Evolutionary conservation across 2,329 filamentous ascomycete genomes (phyloP).

Genomic region (Pseudofabraea citricarpa): DNA sequence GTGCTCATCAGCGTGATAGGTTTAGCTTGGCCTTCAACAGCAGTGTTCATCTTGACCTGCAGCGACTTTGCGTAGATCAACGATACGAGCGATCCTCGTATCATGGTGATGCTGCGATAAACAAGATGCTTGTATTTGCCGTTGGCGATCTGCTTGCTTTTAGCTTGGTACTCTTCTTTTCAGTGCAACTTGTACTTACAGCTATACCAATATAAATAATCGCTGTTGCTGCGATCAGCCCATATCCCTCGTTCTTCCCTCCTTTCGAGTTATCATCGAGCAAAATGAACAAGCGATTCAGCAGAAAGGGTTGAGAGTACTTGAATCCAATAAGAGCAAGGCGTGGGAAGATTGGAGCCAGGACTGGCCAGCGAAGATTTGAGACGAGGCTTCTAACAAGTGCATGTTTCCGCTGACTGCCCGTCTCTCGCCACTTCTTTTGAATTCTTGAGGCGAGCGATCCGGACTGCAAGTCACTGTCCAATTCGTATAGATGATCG

Average conservation of each 20-base stretch:
- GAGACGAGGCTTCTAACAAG: constrained; percentile 12
- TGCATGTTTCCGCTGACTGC: not conserved
- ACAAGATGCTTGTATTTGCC: constrained; percentile 30
- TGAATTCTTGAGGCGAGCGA: constrained; percentile 5
- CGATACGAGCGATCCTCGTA: constrained; percentile 24
- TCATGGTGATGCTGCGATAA: constrained; percentile 32
- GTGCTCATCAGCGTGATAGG: constrained; percentile 40
- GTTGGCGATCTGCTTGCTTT: constrained; percentile 9
- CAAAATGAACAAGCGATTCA: constrained; percentile 29
- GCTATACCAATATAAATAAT: constrained; percentile 10
- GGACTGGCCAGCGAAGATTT: constrained; percentile 26
- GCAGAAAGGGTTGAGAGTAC: constrained; percentile 41
- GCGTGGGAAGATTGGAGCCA: constrained; percentile 31
- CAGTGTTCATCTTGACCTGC: constrained; percentile 18
- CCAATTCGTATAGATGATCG: constrained; percentile 30
- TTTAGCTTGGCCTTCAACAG: constrained; percentile 27
- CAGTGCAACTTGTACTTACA: not conserved
- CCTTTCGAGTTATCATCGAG: constrained; percentile 15
- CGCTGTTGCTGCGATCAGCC: not conserved
- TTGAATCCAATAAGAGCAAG: constrained; percentile 35
- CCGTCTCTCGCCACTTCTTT: not conserved
- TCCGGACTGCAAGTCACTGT: constrained; percentile 18
- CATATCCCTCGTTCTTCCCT: not conserved
- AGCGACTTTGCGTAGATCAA: constrained; percentile 34
- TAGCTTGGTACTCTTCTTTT: constrained; percentile 8